phyloP scores from a whole-genome alignment of 2,329 filamentous ascomycete genomes.

The Pezizomycotina sp. region DNA sequence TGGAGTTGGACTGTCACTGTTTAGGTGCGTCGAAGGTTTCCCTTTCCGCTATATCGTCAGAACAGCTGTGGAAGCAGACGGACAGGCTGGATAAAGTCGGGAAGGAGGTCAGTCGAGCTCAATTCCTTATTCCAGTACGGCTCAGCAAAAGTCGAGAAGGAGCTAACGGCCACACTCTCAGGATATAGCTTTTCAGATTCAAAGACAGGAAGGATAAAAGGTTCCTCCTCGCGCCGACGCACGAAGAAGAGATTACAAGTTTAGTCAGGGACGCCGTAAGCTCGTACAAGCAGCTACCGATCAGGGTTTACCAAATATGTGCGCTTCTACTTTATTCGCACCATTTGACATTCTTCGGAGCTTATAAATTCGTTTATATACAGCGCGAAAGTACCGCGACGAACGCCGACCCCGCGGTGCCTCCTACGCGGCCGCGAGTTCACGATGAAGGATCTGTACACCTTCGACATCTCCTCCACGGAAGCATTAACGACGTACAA shows the following conservation, averaged over 20 bases:
- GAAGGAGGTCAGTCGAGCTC: conserved; percentile 44
- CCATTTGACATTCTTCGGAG: background rate
- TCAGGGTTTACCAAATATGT: conserved; percentile 84
- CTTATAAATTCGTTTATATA: too few relatives aligned
- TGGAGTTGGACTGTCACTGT: conserved; percentile 13
- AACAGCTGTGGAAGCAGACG: conserved; percentile 66
- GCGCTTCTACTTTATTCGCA: conserved; percentile 26
- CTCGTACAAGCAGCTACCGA: conserved; percentile 72
- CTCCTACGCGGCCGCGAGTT: conserved; percentile 81
- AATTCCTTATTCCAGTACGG: conserved; percentile 4
- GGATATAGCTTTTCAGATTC: conserved; percentile 55
- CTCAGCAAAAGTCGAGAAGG: conserved; percentile 11
- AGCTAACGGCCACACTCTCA: conserved; percentile 22
- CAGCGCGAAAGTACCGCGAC: conserved; percentile 84
- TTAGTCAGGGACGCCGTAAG: conserved; percentile 56
- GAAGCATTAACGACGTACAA: conserved; percentile 68
- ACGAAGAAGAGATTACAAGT: conserved; percentile 88
- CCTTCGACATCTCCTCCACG: conserved; percentile 56
- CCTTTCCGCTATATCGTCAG: conserved; percentile 70
- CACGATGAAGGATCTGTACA: conserved; percentile 96
- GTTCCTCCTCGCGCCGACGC: conserved; percentile 74
- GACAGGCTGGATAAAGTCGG: conserved; percentile 58
- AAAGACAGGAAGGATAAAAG: conserved; percentile 57
- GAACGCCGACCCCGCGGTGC: conserved; percentile 73
- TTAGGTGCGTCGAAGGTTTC: conserved; percentile 63